Evolutionary conservation across 495 filamentous ascomycete species (phyloP), one percentile per base, ranked within the genome.

Genomic region (Cairneyella variabilis): DNA sequence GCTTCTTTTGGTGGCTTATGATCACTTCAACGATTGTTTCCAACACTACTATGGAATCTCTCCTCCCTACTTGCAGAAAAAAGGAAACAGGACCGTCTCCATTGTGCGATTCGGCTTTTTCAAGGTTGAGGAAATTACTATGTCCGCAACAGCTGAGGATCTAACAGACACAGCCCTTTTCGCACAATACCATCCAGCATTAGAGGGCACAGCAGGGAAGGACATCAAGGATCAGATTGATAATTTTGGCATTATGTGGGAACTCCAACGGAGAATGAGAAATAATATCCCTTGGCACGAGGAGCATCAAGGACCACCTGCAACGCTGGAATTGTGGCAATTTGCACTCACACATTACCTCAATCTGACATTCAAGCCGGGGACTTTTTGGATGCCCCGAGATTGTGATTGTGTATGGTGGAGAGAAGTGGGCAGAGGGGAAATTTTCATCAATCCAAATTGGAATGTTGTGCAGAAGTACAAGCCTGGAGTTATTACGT

Each of bases 71-170:
- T 14, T 49, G 17, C 30, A 49, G 22, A 49, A 48, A 12, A 37
- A n/a, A 43, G 44, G 53, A 37, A 48, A 56, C 27, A 56, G 53
- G 25, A 43, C 37, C 16, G 39, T 49, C 18, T 27, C 53, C 7
- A 49, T 49, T 49, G 45, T 56, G 25, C 53, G 44, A 41, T 56
- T 56, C 34, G 53, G 53, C 17, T 6, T 27, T 43, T 56, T 56
- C 28, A 22, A 56, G 26, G 26, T 56, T 36, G 53, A 56, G 38
- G 17, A 56, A 50, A 26, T 56, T 37, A 43, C 45, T 16, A 56
- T 49, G 53, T 45, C 53, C 14, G 44, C 37, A 36, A 25, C 27
- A 22, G 26, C 49, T 43, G 46, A 56, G 36, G 53, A 56, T 44
- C 42, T 54, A 2, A 46, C 5, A 38, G 22, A 27, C n/a, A 27